phyloP scores from a whole-genome alignment of 2,329 filamentous ascomycete genomes.

The Alternaria gaisen region DNA sequence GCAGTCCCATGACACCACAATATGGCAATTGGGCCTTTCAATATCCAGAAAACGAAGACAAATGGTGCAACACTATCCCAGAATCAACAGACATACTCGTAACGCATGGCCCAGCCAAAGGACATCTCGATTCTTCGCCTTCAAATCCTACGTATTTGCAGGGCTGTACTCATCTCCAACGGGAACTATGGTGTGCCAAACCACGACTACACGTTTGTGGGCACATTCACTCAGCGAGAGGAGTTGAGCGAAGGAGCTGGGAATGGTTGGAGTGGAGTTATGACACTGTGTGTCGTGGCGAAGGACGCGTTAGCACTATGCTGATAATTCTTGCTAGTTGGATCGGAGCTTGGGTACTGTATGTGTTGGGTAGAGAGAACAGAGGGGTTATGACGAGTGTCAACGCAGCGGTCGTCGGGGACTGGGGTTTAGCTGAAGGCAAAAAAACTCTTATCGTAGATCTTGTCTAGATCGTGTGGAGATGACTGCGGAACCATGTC shows the following conservation, averaged over 20 bases:
- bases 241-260: constrained; percentile 72
- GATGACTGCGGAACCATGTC: not conserved
- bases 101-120: constrained; percentile 79
- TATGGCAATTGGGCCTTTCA: constrained; percentile 82
- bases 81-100: constrained; percentile 76
- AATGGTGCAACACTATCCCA: constrained; percentile 74
- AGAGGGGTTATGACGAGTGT: constrained; percentile 14
- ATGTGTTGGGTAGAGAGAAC: not conserved
- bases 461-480: not conserved
- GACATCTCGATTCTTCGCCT: constrained; percentile 68
- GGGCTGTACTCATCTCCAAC: constrained; percentile 72
- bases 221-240: constrained; percentile 79
- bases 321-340: constrained; percentile 6
- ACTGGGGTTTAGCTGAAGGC: not conserved
- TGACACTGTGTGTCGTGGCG: constrained; percentile 59
- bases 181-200: constrained; percentile 73
- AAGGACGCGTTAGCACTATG: constrained; percentile 33
- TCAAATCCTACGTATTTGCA: constrained; percentile 41
- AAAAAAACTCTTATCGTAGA: constrained; percentile 4
- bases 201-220: constrained; percentile 81
- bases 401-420: constrained; percentile 21
- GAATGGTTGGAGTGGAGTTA: constrained; percentile 73
- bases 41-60: constrained; percentile 66
- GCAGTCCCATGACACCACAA: constrained; percentile 76
- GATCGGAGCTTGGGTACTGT: constrained; percentile 13